Conservation (phyloP, 352 stramenopile genomes). For the Phytopythium kandeliae region DNA sequence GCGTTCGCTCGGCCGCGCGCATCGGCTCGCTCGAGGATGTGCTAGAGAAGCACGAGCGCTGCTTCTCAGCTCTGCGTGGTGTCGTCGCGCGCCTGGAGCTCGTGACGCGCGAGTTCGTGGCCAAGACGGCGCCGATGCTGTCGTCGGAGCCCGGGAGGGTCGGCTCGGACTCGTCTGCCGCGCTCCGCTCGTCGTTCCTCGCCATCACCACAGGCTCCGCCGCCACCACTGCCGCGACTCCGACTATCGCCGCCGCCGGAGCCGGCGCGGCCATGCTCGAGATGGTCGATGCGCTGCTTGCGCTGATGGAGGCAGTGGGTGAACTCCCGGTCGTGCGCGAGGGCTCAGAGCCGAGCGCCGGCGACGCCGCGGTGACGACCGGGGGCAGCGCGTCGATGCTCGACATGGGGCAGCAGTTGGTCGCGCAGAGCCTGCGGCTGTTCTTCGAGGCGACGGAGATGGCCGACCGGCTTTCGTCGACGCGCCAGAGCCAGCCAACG, state of each 20-base stretch:
- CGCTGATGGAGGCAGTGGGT: constrained; percentile 17
- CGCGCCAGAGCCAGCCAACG: constrained; percentile 3
- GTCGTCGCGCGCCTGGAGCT: constrained; percentile 27
- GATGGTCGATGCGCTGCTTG: constrained; percentile 17
- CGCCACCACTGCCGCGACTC: too few relatives aligned
- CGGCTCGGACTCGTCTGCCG: neutral
- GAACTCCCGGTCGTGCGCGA: constrained; percentile 2
- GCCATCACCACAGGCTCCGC: constrained; percentile 5
- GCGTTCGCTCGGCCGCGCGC: constrained; percentile 49
- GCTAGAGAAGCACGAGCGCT: constrained; percentile 43
- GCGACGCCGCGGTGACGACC: neutral
- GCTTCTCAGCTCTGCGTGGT: constrained; percentile 24
- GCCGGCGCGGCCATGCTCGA: neutral
- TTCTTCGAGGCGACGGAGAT: constrained; percentile 72
- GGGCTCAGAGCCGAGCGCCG: neutral
- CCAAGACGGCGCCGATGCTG: neutral
- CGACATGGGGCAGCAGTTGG: constrained; percentile 20
- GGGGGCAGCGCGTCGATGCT: constrained; percentile 16
- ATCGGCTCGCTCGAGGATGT: constrained; percentile 40
- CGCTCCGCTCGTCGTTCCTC: constrained; percentile 7
- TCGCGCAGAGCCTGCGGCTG: constrained; percentile 39
- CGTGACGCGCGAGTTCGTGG: constrained; percentile 22
- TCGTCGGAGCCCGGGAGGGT: neutral
- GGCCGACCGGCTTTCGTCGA: constrained; percentile 44
- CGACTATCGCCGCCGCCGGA: too few relatives aligned